Conservation (phyloP, 1,284 basidiomycete genomes). For the Pseudozyma thailandica region DNA sequence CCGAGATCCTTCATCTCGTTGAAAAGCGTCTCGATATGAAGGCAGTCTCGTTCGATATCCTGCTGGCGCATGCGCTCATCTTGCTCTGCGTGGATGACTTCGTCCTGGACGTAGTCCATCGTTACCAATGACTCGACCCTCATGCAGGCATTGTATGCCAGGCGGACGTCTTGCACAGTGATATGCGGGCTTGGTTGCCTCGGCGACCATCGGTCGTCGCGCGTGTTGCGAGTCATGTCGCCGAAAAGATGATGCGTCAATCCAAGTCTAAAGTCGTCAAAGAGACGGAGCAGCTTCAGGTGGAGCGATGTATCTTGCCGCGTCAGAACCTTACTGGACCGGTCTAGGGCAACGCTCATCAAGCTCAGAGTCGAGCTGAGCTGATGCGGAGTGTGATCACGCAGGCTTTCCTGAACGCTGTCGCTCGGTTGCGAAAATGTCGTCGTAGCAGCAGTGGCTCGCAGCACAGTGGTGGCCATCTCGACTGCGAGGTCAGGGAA, state of each 20-base stretch:
- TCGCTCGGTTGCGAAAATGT: background rate
- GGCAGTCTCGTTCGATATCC: background rate
- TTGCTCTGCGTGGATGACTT: background rate
- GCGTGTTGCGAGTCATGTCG: background rate
- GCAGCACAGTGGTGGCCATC: slow-evolving; percentile 22
- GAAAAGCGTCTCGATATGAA: slow-evolving; percentile 25
- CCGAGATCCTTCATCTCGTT: slow-evolving; percentile 25
- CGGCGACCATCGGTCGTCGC: background rate
- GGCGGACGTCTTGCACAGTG: slow-evolving; percentile 14
- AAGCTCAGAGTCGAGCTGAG: slow-evolving; percentile 25
- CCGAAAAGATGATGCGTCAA: slow-evolving; percentile 29
- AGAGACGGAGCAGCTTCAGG: slow-evolving; percentile 24
- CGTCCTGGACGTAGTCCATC: background rate
- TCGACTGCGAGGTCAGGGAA: slow-evolving; percentile 37
- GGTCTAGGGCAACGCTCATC: slow-evolving; percentile 42
- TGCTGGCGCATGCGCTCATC: background rate
- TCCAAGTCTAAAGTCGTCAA: slow-evolving; percentile 45
- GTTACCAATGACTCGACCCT: slow-evolving; percentile 1
- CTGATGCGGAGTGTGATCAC: slow-evolving; percentile 1
- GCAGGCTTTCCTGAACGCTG: background rate
- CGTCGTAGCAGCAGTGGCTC: slow-evolving; percentile 3
- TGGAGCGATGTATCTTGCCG: slow-evolving; percentile 5
- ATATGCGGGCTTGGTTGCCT: background rate
- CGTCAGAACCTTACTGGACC: slow-evolving; percentile 13
- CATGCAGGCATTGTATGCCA: slow-evolving; percentile 45